Conservation (phyloP, 208 protist species). For the Porcisia hertigi region DNA sequence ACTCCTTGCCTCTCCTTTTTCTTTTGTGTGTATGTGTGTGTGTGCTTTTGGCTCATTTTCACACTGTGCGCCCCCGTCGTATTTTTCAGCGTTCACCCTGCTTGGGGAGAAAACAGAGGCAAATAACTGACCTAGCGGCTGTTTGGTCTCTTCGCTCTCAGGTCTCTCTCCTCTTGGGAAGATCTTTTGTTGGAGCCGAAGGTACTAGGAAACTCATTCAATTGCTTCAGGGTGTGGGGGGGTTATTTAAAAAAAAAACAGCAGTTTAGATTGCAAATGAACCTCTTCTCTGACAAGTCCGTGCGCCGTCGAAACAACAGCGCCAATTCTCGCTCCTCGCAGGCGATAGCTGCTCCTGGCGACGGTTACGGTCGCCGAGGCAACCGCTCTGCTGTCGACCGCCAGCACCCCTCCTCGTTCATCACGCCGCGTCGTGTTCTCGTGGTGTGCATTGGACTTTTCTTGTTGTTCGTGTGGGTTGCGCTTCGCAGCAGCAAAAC, state of each 20-base stretch:
- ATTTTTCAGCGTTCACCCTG: not conserved
- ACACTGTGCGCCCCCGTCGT: not conserved
- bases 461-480: conserved; percentile 17
- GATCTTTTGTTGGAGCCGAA: not conserved
- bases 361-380: conserved; percentile 7
- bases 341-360: not conserved
- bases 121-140: not conserved
- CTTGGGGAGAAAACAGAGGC: not conserved
- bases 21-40: not conserved
- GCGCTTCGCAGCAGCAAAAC: conserved; percentile 1
- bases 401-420: not conserved
- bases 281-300: conserved; percentile 1
- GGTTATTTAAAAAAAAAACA: not conserved
- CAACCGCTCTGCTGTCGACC: not conserved
- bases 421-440: conserved; percentile 3
- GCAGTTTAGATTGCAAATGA: conserved; percentile 1
- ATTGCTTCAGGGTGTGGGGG: not conserved
- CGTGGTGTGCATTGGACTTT: not conserved
- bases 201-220: not conserved
- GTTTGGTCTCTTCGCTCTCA: not conserved
- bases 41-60: not conserved
- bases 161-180: not conserved
- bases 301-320: conserved; percentile 25
- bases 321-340: not conserved
- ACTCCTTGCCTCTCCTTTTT: not conserved